A percentile compares a stretch with the other conserved stretches of the same genome.
Evolutionary conservation across 805 yeast genomes (phyloP).

Genomic region (Candida odintsovae): DNA sequence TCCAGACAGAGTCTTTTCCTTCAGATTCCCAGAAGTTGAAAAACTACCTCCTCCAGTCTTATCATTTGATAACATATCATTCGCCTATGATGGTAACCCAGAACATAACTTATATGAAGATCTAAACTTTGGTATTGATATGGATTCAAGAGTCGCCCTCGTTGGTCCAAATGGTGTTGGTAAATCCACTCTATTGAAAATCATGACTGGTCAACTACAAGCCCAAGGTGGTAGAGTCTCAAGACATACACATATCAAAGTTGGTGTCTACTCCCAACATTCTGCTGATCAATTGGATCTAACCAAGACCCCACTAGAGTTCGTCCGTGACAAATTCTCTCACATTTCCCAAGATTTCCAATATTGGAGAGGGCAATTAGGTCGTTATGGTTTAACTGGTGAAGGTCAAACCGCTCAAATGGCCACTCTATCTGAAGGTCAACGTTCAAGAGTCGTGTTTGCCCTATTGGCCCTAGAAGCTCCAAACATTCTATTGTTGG

Average conservation of each 20-base stretch:
- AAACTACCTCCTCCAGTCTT: slow-evolving; percentile 98
- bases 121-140: slow-evolving; percentile 96
- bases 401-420: slow-evolving; percentile 97
- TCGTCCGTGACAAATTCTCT: slow-evolving; percentile 91
- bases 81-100: slow-evolving; percentile 76
- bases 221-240: slow-evolving; percentile 95
- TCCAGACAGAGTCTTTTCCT: slow-evolving; percentile 88
- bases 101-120: slow-evolving; percentile 87
- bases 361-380: slow-evolving; percentile 97
- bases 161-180: slow-evolving; percentile 99
- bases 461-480: slow-evolving; percentile 92
- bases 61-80: slow-evolving; percentile 92
- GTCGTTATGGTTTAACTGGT: slow-evolving; percentile 97
- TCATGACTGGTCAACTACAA: slow-evolving; percentile 91
- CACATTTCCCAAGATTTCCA: slow-evolving; percentile 94
- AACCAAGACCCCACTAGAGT: slow-evolving; percentile 92
- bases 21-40: slow-evolving; percentile 92
- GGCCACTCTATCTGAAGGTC: slow-evolving; percentile 99
- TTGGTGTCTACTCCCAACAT: slow-evolving; percentile 98
- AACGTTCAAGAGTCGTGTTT: slow-evolving; percentile 97
- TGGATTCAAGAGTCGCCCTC: slow-evolving; percentile 97
- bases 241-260: slow-evolving; percentile 94
- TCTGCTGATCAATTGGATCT: slow-evolving; percentile 97
- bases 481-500: slow-evolving; percentile 91
- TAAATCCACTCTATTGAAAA: slow-evolving; percentile 89